These are phyloP conservation scores for Tilletia walkeri DNA, from an alignment of 1,284 basidiomycete genomes.

Conservation along the genomic window DNA sequence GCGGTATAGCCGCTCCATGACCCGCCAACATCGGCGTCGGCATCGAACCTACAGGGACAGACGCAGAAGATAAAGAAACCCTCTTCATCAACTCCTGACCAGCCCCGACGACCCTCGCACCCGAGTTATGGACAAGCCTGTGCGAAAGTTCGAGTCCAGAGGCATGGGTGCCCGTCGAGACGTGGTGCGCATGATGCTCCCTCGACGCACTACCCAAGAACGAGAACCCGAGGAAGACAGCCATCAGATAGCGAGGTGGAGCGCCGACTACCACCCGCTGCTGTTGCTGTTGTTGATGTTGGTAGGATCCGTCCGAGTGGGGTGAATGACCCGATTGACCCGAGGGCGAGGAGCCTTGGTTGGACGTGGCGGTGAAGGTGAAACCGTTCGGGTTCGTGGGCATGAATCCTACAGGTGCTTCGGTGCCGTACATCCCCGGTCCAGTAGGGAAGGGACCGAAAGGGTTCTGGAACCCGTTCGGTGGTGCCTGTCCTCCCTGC, in stretches of 20 bases:
- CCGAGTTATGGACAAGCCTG: conserved; percentile 24
- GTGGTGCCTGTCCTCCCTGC: too few relatives aligned
- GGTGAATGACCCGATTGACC: neutral
- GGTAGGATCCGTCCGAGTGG: neutral
- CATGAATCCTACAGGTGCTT: too few relatives aligned
- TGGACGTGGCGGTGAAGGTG: neutral
- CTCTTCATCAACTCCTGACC: conserved; percentile 51
- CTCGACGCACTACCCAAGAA: conserved; percentile 43
- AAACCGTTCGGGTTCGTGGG: neutral
- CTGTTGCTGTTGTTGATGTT: conserved; percentile 23
- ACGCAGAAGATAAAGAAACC: conserved; percentile 29
- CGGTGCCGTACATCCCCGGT: too few relatives aligned
- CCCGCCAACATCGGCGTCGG: conserved; percentile 20
- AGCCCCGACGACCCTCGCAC: conserved; percentile 37
- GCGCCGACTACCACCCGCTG: conserved; percentile 25
- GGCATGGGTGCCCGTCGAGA: conserved; percentile 11
- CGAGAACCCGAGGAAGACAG: conserved; percentile 46
- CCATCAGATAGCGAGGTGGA: conserved; percentile 41
- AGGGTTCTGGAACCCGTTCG: neutral
- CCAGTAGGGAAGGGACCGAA: neutral
- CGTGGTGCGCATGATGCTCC: conserved; percentile 27
- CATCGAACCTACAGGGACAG: conserved; percentile 25
- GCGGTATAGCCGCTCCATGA: conserved; percentile 7
- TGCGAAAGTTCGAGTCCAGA: conserved; percentile 20
- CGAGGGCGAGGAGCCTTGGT: neutral